phyloP scores from a whole-genome alignment of 2,329 filamentous ascomycete genomes.

The Polychaeton citri region DNA sequence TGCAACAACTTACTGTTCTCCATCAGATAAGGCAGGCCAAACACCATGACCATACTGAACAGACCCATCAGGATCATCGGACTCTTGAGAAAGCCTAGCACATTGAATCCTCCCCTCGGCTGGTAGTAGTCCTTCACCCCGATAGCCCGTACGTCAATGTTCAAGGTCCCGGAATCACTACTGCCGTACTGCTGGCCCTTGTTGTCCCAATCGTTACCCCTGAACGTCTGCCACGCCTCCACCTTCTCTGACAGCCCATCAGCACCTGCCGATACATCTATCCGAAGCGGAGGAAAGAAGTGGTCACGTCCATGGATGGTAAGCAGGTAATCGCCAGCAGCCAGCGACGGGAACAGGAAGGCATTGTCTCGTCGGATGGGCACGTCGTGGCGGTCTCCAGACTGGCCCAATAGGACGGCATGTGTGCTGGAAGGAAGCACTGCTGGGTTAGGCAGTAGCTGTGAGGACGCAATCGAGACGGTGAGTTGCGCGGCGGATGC shows the following conservation, averaged over 20 bases:
- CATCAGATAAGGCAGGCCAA: constrained; percentile 90
- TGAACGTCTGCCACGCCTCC: constrained; percentile 68
- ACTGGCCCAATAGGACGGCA: constrained; percentile 41
- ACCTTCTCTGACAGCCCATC: constrained; percentile 35
- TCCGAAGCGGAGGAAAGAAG: constrained; percentile 63
- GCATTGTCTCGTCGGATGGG: constrained; percentile 55
- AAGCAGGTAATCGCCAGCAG: constrained; percentile 62
- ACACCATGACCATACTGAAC: constrained; percentile 66
- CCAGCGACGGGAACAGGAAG: constrained; percentile 64
- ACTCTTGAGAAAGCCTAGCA: constrained; percentile 75
- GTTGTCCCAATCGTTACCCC: constrained; percentile 83
- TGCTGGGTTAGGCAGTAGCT: constrained; percentile 30
- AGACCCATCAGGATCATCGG: constrained; percentile 93
- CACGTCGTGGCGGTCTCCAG: constrained; percentile 38
- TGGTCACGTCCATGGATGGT: constrained; percentile 66
- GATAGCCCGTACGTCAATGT: constrained; percentile 49
- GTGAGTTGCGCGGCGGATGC: constrained; percentile 32
- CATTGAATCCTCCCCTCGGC: constrained; percentile 50
- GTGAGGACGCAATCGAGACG: constrained; percentile 37
- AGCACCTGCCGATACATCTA: constrained; percentile 49
- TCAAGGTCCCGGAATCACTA: constrained; percentile 26
- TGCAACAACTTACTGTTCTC: constrained; percentile 65
- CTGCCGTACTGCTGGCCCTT: constrained; percentile 51
- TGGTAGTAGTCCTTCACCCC: constrained; percentile 63
- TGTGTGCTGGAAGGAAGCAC: constrained; percentile 44